Base-by-base conservation (phyloP, 2,329 filamentous ascomycete genomes). In the Furcasterigmium sp. region DNA sequence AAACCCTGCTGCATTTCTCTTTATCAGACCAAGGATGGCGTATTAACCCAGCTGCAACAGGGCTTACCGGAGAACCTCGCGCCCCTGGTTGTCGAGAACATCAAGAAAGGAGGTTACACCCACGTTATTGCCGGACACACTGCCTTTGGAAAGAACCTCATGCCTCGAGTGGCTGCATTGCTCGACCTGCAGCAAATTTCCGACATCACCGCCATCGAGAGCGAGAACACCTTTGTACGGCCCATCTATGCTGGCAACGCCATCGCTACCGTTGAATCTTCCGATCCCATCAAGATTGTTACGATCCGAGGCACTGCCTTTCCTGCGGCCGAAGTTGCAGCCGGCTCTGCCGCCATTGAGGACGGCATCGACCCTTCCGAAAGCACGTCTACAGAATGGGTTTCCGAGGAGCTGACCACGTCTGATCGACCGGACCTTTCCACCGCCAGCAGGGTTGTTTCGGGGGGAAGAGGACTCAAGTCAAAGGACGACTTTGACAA, bases 191-290 rank as follows among this genome's bases (percentile, higher is more conserved):
- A 96, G 69, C 91, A 95, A 62, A 82, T 98, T 48, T 95, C 91
- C 36, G 93, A 98, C 62, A 87, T 97, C 53, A 96, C 83, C 15
- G 75, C 69, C 2, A 85, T 98, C 59, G 82, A 96, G 66, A 80
- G 80, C 65, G 91, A 95, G 64, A 91, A 91, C 64, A 96, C 89
- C 11, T 98, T 98, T 58, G 85, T 96, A 43, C 86, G 93, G 45
- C 91, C 93, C 21, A 96, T 98, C 59, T 98, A 98, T 64, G 93
- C 93, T 45, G 93, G 93, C 43, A 98, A 98, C 61, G 93, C 91
- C 38, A 95, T 98, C 59, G 81, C 94, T 28, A 98, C 93, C 9
- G 91, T 98, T 46, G 87, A 97, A 67, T 95, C 90, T 3, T 80
- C 79, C 50, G 93, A 98, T 59, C 62, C 75, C 14, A 80, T 89